Conservation (phyloP, 805 yeast species). For the Schwanniomyces sp. region DNA sequence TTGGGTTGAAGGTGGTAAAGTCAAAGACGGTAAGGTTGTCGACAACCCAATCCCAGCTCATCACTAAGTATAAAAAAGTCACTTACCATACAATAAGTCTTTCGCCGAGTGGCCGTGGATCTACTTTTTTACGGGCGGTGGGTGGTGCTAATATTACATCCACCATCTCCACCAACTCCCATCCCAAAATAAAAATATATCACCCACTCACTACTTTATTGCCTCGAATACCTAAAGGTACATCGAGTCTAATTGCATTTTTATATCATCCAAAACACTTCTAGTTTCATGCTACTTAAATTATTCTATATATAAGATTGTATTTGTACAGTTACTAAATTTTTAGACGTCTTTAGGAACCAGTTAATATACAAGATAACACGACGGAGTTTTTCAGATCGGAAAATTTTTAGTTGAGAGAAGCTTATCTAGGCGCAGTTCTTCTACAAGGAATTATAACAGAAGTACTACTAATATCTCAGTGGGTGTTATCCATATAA, state of each 20-base stretch:
- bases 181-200: neutral
- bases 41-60: constrained; percentile 58
- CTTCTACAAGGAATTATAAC: neutral
- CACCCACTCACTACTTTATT: neutral
- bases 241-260: neutral
- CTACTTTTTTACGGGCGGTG: too few species aligned
- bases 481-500: neutral
- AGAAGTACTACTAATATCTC: neutral
- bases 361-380: neutral
- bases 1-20: constrained; percentile 63
- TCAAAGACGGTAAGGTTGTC: constrained; percentile 62
- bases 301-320: constrained; percentile 1
- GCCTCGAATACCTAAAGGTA: neutral
- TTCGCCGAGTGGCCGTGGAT: neutral
- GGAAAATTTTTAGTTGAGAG: neutral
- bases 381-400: neutral
- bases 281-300: neutral
- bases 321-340: neutral
- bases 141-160: too few species aligned
- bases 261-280: neutral
- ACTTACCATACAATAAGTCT: neutral
- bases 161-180: too few species aligned
- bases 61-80: constrained; percentile 15
- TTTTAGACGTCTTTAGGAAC: neutral
- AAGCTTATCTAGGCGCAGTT: neutral